Conservation (phyloP, 805 yeast species). For the Brettanomyces custersianus region DNA sequence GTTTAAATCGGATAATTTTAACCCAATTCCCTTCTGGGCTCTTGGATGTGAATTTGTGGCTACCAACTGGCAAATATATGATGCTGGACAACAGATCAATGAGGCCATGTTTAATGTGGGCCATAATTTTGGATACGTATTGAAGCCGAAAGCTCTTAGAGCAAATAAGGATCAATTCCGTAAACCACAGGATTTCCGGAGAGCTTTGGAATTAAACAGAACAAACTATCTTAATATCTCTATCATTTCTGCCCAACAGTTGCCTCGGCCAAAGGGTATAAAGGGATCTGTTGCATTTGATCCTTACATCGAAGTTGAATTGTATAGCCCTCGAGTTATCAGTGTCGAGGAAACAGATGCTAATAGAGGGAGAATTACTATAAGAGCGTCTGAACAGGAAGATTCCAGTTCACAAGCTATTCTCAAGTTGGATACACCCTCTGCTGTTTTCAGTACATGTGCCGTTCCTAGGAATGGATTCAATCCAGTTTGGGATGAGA, state of each 20-base stretch:
- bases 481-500: slow-evolving; percentile 75
- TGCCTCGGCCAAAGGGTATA: slow-evolving; percentile 59
- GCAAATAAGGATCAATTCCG: slow-evolving; percentile 1
- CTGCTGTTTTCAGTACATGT: slow-evolving; percentile 23
- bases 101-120: slow-evolving; percentile 68
- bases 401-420: neutral
- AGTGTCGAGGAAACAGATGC: slow-evolving; percentile 5
- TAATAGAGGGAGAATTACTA: neutral
- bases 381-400: neutral
- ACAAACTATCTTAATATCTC: slow-evolving; percentile 27
- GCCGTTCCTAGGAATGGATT: slow-evolving; percentile 62
- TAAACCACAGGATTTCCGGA: slow-evolving; percentile 8
- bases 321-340: slow-evolving; percentile 34
- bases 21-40: slow-evolving; percentile 74
- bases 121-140: slow-evolving; percentile 60
- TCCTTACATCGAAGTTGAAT: slow-evolving; percentile 55
- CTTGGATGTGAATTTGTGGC: slow-evolving; percentile 93
- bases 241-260: slow-evolving; percentile 74
- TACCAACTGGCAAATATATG: slow-evolving; percentile 92
- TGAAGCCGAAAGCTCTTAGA: slow-evolving; percentile 50
- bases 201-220: slow-evolving; percentile 14
- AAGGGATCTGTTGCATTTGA: slow-evolving; percentile 34
- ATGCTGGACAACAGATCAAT: slow-evolving; percentile 80
- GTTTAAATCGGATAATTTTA: slow-evolving; percentile 70
- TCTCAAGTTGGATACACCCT: slow-evolving; percentile 6